Base-by-base conservation (phyloP, 2,329 filamentous ascomycete species). In the Aspergillus aculeatinus region DNA sequence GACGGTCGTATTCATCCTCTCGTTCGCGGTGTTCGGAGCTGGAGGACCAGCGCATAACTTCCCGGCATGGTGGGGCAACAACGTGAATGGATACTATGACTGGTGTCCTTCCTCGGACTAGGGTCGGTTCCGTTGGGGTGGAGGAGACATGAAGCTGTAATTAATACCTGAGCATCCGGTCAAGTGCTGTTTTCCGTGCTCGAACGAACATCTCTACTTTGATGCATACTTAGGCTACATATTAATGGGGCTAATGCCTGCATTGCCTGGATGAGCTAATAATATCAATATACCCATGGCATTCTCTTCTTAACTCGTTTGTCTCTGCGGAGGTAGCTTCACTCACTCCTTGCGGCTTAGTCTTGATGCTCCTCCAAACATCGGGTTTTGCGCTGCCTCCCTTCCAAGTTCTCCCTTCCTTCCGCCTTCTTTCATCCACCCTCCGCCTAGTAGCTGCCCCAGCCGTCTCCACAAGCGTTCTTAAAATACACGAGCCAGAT, bases 11-110 rank as follows among this genome's bases (percentile, higher is more conserved):
- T 80, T 80, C 48, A 72, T 80, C 29, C 60, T 79, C 2, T 76
- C 75, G 0, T 80, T 80, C 67, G 76, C 76, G 0, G 75, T 82
- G 1, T 76, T 79, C 48, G 80, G 80, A 6, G 80, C 76, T 1
- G 74, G 72, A 57, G 79, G 80, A 2, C 68, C 69, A n/a, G 63
- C 68, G 1, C 61, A 68, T 47, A 66, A 72, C 0, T 79, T 80
- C 44, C 77, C 75, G 0, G 62, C 63, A 0, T 77, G 74, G 72
- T 76, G 72, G 73, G 74, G 74, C 3, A 76, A 75, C 61, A 58
- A 61, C 12, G 25, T 3, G 3, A 48, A 55, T 39, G 53, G 53
- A 4, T 35, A 55, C 19, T 55, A 55, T 23, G 53, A 55, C 48
- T 55, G 53, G 53, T 55, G 53, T 48, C 53, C 53, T 16, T 16